Evolutionary conservation across 805 yeast species (phyloP), one percentile per base, ranked within the genome.

Genomic region (Zygoascus tannicola): DNA sequence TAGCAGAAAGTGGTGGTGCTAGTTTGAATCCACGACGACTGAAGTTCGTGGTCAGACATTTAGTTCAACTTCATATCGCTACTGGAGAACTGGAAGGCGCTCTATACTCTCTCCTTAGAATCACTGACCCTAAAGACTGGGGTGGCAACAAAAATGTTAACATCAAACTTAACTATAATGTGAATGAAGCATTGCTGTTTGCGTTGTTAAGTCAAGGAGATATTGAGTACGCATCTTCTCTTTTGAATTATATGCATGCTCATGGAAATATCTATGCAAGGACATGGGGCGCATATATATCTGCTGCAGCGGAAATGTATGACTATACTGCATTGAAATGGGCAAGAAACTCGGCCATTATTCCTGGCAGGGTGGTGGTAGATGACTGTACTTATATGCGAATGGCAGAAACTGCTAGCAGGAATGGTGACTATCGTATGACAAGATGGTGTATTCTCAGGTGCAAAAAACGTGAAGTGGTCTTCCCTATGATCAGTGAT

Each of bases 211-310:
- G 45, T 5, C 44, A 48, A 4, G 50, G 51, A 4, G 66, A 62
- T 38, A 44, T 48, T 14, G 65, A 56, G 15, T 50, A 53, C 32
- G 56, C 59, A 3, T 40, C 49, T 46, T 52, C 53, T 22, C 43
- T 55, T 5, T 49, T 57, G 38, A 49, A 52, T 41, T 35, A 46
- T 14, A 44, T 62, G 44, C 46, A 35, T 38, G 22, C 40, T 10
- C 38, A 47, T 40, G 42, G 51, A 2, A 32, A 44, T 5, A 52
- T 60, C 2, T 57, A 49, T 41, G 47, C 60, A 0, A 52, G 66
- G 8, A 54, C 60, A 1, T 60, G 64, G 63, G 66, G 63, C 4
- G 32, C 58, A 28, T 53, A 60, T 18, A 38, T 56, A 10, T 47
- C 56, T 8, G 46, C 49, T 2, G 54, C 53, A 1, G 47, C 58